phyloP scores from a whole-genome alignment of 2,329 filamentous ascomycete species.

The Ilyonectria robusta region DNA sequence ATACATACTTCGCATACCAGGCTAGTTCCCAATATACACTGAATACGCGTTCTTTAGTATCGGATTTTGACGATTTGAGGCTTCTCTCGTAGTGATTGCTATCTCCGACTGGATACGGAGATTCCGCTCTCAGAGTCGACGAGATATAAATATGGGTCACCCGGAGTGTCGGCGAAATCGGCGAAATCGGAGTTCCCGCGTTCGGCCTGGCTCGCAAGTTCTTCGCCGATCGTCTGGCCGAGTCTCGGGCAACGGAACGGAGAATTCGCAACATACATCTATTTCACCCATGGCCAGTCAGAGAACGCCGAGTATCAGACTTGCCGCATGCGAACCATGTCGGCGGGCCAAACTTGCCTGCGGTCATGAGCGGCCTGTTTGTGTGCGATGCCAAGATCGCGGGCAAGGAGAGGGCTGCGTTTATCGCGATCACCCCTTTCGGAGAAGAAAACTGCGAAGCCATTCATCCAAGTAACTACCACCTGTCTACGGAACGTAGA shows the following conservation, averaged over 20 bases:
- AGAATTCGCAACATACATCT: not conserved
- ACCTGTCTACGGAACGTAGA: not conserved
- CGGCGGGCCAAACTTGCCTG: conserved; percentile 23
- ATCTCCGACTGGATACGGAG: no score
- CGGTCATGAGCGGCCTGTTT: conserved; percentile 24
- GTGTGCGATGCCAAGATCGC: conserved; percentile 18
- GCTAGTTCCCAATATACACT: no score
- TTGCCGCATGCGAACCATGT: conserved; percentile 26
- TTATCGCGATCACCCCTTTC: conserved; percentile 21
- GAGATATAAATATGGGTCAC: not conserved
- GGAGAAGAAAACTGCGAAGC: conserved; percentile 6
- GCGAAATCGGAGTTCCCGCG: not conserved
- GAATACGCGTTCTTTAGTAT: no score
- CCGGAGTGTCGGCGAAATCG: not conserved
- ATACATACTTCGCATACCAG: no score
- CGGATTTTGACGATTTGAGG: no score
- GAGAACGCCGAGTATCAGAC: conserved; percentile 12
- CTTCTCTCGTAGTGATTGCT: no score
- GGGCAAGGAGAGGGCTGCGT: conserved; percentile 11
- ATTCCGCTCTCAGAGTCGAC: no score
- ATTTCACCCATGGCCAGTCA: not conserved
- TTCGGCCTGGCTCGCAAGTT: not conserved
- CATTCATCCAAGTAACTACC: conserved; percentile 5
- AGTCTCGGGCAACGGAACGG: not conserved
- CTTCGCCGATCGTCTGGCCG: not conserved